Base-by-base conservation (phyloP, 257 asterid genomes). In the Solanum infundibuliforme region DNA sequence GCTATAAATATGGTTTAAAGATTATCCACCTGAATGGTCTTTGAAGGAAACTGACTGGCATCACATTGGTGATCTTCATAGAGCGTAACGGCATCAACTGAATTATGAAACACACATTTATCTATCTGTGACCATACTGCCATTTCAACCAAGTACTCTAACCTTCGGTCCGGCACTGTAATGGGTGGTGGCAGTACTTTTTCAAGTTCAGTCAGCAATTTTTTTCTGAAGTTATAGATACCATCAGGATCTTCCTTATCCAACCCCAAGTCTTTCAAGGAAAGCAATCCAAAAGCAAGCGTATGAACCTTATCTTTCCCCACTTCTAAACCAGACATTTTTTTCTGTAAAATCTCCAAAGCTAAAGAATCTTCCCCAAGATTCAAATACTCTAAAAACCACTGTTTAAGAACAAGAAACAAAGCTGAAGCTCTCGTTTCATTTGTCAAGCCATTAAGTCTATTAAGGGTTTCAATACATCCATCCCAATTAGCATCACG, bases 111-210 rank as follows among this genome's bases (percentile, higher is more conserved):
- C 46, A 81, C 87, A 88, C 98, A 96, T 29, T 89, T 88, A 84
- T 94, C 98, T 75, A 96, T 88, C 93, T 93, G 95, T 10, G 94
- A 92, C 88, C 92, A 71, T 21, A 93, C 83, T 23, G 96, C 95
- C 93, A 91, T 91, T 93, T 96, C 99, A 86, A 95, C 91, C 96
- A 94, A 92, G 88, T 92, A 92, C 89, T 95, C 98, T 90, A 96
- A 94, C 91, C 98, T 94, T 88, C 96, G 91, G 88, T 95, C 95
- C 3, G 99, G 98, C 86, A 96, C 86, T 35, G 93, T 91, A 83
- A 94, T 88, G 7, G 98, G 98, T 7, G 98, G 96, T 10, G 98
- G 98, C 87, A 96, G 91, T 87, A 93, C 91, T 43, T 89, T 90
- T 86, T 92, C 97, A 93, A 96, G 90, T 88, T 93, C 91, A 55